Evolutionary conservation across 306 rosid species (phyloP).

Genomic region (Heteromeles arbutifolia): DNA sequence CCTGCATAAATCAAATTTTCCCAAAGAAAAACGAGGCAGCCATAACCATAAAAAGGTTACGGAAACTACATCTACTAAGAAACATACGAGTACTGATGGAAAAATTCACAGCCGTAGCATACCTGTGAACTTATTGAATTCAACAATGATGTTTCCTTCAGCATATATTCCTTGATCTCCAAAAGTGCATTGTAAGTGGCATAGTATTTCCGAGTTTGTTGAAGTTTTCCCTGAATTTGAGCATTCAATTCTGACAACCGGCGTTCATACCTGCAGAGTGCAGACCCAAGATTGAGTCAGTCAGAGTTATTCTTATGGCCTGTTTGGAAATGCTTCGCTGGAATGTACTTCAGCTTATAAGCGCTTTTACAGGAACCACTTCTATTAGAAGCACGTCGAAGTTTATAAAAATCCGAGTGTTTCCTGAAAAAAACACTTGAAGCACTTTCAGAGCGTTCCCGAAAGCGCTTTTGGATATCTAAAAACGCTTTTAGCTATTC

Average conservation of each 20-base stretch:
- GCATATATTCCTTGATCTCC: slow-evolving; percentile 90
- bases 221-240: slow-evolving; percentile 80
- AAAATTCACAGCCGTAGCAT: background rate
- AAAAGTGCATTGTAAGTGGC: slow-evolving; percentile 80
- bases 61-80: background rate
- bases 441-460: background rate
- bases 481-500: background rate
- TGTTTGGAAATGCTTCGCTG: background rate
- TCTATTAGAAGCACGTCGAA: background rate
- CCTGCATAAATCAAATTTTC: background rate
- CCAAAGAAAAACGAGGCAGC: background rate
- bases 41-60: background rate
- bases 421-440: background rate
- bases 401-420: no score
- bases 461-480: background rate
- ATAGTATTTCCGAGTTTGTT: slow-evolving; percentile 72
- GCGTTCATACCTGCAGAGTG: slow-evolving; percentile 69
- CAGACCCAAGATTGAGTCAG: slow-evolving; percentile 23
- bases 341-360: background rate
- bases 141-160: slow-evolving; percentile 80
- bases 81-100: background rate
- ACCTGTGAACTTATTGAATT: slow-evolving; percentile 91
- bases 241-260: slow-evolving; percentile 68
- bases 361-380: background rate
- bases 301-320: background rate